These are phyloP conservation scores for Bipolaris gigantea DNA, from an alignment of 2,329 filamentous ascomycete species.

Conservation along the genomic window DNA sequence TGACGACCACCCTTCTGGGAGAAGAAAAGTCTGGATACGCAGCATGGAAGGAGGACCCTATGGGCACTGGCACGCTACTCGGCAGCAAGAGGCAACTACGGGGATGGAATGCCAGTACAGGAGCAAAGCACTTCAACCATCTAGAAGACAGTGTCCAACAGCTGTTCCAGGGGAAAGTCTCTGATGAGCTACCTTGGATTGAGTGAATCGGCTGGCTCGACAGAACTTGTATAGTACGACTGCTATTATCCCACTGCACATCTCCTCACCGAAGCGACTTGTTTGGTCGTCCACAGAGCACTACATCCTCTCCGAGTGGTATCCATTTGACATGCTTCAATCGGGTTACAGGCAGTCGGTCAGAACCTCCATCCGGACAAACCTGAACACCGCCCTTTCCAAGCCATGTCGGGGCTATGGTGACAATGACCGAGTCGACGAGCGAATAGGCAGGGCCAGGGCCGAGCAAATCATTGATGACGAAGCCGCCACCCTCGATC, in stretches of 20 bases:
- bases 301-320: slow-evolving; percentile 79
- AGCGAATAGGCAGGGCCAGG: slow-evolving; percentile 41
- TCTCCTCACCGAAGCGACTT: neutral
- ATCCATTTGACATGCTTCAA: slow-evolving; percentile 71
- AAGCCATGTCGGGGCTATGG: slow-evolving; percentile 88
- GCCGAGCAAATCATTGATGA: slow-evolving; percentile 78
- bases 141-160: slow-evolving; percentile 36
- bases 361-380: slow-evolving; percentile 63
- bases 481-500: slow-evolving; percentile 82
- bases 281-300: slow-evolving; percentile 70
- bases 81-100: slow-evolving; percentile 45
- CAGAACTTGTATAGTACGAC: neutral
- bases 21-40: slow-evolving; percentile 45
- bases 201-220: neutral
- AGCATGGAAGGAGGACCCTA: slow-evolving; percentile 45
- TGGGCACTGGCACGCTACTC: slow-evolving; percentile 43
- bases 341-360: slow-evolving; percentile 61
- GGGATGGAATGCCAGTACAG: slow-evolving; percentile 41
- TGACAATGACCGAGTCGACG: slow-evolving; percentile 79
- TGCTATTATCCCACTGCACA: neutral
- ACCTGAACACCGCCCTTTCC: slow-evolving; percentile 80
- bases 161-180: slow-evolving; percentile 28
- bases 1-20: slow-evolving; percentile 40
- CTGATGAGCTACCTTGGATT: slow-evolving; percentile 33
- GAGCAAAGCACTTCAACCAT: slow-evolving; percentile 23